Base-by-base conservation (phyloP, 169 alveolate species). In the Fabrea salina region DNA sequence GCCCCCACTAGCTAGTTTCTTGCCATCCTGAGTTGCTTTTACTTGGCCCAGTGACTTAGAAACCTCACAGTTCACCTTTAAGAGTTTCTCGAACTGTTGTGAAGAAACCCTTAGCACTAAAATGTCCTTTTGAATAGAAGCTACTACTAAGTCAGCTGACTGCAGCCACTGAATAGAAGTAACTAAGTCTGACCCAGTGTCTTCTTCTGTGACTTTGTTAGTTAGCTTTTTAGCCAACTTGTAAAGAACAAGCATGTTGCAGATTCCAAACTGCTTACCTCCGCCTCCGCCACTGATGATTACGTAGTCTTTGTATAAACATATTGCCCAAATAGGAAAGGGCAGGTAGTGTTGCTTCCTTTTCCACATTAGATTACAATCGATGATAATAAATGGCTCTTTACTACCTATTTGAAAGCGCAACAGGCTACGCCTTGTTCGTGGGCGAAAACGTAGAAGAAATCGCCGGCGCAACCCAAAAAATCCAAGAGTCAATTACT, bases 341-440 rank as follows among this genome's bases (percentile, higher is more conserved):
- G 68, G 57, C 22, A 74, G 7, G 1, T 33, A 5, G 11, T 39
- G 8, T 6, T 8, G 66, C 25, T 54, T 54, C 6, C 66, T 19
- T 19, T 54, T 54, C 11, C 66, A 54, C n/a, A n/a, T n/a, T n/a
- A n/a, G n/a, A n/a, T n/a, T n/a, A n/a, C n/a, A n/a, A n/a, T n/a
- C n/a, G n/a, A 51, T 51, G 71, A 35, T 30, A 27, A 70, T 70
- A 70, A 70, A 70, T 70, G 79, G 79, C 66, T 44, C 39, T 37
- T 33, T 83, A 41, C 83, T 80, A 49, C 67, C 85, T 97, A 54
- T 96, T 89, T 85, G 99, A 97, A 76, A 92, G 97, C 58, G 97
- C 99, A 43, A 94, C 98, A 19, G 99, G 99, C 35, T 97, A 97
- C 76, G 94, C 97, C 49, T 92, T 97, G 41, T 95, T 94, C 84